Percentiles rank a stretch among this genome's conserved stretches.
These are phyloP conservation scores for Stachybotrys elegans DNA, from an alignment of 2,329 filamentous ascomycete genomes.

Conservation along the genomic window DNA sequence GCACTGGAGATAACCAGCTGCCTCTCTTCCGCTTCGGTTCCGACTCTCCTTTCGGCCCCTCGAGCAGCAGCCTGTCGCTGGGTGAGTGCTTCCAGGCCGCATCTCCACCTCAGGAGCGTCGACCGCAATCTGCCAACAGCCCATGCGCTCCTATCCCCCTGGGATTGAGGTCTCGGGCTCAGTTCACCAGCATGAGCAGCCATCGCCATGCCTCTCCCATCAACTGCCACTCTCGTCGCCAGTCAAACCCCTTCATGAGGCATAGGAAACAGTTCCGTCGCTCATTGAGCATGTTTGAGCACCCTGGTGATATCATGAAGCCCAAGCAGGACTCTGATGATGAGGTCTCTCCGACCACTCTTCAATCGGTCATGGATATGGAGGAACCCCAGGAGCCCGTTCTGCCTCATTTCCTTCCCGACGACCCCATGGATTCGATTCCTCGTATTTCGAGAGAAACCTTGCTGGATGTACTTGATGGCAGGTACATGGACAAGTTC, in stretches of 20 bases:
- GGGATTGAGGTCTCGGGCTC: slow-evolving; percentile 58
- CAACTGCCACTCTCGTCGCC: slow-evolving; percentile 64
- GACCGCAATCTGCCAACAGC: slow-evolving; percentile 56
- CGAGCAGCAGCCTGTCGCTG: slow-evolving; percentile 51
- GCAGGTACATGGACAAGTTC: slow-evolving; percentile 71
- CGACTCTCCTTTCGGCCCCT: slow-evolving; percentile 20
- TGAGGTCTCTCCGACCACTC: slow-evolving; percentile 31
- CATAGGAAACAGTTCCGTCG: slow-evolving; percentile 86
- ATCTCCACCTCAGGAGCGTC: slow-evolving; percentile 69
- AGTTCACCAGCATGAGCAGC: slow-evolving; percentile 55
- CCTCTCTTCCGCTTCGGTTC: slow-evolving; percentile 71
- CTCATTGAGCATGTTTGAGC: slow-evolving; percentile 97
- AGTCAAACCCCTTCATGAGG: slow-evolving; percentile 65
- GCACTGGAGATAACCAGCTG: slow-evolving; percentile 58
- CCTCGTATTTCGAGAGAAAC: slow-evolving; percentile 81
- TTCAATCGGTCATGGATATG: slow-evolving; percentile 77
- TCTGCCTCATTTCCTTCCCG: slow-evolving; percentile 78
- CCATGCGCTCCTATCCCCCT: slow-evolving; percentile 49
- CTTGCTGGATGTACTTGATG: slow-evolving; percentile 81
- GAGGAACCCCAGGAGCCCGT: slow-evolving; percentile 69
- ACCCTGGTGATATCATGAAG: slow-evolving; percentile 82
- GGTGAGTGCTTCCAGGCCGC: slow-evolving; percentile 72
- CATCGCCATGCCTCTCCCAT: slow-evolving; percentile 72
- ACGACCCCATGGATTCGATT: slow-evolving; percentile 78
- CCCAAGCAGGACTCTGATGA: slow-evolving; percentile 59